A percentile compares a stretch with the other conserved stretches of the same genome.
These are phyloP conservation scores for Entrophospora sp. DNA, from an alignment of 192 early-diverging fungal species.

Conservation along the genomic window DNA sequence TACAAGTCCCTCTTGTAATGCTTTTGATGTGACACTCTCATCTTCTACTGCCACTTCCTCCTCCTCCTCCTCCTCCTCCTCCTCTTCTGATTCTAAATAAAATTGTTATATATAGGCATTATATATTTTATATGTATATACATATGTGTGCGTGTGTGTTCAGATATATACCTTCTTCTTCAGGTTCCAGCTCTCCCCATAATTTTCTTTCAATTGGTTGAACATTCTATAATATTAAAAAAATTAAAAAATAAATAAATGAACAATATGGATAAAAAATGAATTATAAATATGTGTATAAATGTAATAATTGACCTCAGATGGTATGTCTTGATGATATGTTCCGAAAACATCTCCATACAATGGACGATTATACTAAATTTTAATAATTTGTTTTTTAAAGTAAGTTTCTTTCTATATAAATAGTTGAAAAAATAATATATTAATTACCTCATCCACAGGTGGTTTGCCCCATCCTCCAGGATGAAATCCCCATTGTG, in stretches of 20 bases:
- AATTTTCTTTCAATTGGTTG: constrained; percentile 62
- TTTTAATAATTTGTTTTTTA: no score
- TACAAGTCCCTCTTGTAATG: constrained; percentile 56
- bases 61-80: constrained; percentile 58
- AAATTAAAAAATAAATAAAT: neutral
- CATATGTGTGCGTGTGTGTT: no score
- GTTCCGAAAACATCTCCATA: constrained; percentile 95
- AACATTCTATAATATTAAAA: constrained; percentile 29
- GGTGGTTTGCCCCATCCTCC: constrained; percentile 89
- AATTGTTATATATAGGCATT: neutral
- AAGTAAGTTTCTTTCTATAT: neutral
- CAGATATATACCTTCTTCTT: constrained; percentile 63
- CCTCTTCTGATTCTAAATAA: constrained; percentile 52
- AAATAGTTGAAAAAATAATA: neutral
- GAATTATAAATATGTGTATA: neutral
- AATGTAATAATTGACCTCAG: constrained; percentile 39
- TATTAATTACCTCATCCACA: constrained; percentile 52
- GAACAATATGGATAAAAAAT: neutral
- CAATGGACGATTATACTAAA: constrained; percentile 74
- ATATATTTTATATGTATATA: neutral
- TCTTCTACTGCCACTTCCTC: constrained; percentile 53
- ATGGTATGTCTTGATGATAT: constrained; percentile 38
- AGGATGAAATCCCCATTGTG: constrained; percentile 98
- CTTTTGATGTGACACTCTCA: constrained; percentile 36
- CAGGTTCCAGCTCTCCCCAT: constrained; percentile 87